phyloP scores from a whole-genome alignment of 805 yeast species.

The Brettanomyces anomalus region DNA sequence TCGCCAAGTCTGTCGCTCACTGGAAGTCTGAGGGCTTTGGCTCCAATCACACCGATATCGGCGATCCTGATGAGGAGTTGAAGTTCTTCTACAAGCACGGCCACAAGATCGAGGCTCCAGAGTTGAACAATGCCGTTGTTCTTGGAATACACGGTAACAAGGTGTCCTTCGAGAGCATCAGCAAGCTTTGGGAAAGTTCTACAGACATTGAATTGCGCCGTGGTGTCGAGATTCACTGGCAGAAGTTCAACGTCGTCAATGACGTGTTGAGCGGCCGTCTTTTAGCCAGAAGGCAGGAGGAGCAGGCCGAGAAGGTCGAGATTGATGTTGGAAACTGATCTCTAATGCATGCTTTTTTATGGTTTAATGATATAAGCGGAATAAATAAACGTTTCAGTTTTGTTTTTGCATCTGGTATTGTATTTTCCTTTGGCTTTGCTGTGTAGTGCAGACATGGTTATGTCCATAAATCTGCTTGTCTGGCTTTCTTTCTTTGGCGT shows the following conservation, averaged over 20 bases:
- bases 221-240: slow-evolving; percentile 66
- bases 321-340: too few species aligned
- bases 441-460: too few species aligned
- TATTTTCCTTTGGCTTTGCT: too few species aligned
- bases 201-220: slow-evolving; percentile 57
- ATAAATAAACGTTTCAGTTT: too few species aligned
- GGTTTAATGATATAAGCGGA: too few species aligned
- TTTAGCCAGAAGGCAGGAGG: slow-evolving; percentile 32
- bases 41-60: slow-evolving; percentile 13
- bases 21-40: slow-evolving; percentile 17
- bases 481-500: too few species aligned
- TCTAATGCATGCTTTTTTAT: too few species aligned
- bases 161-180: slow-evolving; percentile 48
- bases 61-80: slow-evolving; percentile 28
- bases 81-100: slow-evolving; percentile 46
- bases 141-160: slow-evolving; percentile 65
- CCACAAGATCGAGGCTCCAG: slow-evolving; percentile 26
- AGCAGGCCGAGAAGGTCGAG: slow-evolving; percentile 4
- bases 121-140: slow-evolving; percentile 47
- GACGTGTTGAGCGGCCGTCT: slow-evolving; percentile 70
- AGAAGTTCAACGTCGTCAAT: slow-evolving; percentile 43
- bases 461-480: too few species aligned
- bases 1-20: slow-evolving; percentile 7
- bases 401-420: too few species aligned
- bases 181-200: slow-evolving; percentile 47